Evolutionary conservation across 169 alveolate species (phyloP).

Genomic region (Plasmodium coatneyi): DNA sequence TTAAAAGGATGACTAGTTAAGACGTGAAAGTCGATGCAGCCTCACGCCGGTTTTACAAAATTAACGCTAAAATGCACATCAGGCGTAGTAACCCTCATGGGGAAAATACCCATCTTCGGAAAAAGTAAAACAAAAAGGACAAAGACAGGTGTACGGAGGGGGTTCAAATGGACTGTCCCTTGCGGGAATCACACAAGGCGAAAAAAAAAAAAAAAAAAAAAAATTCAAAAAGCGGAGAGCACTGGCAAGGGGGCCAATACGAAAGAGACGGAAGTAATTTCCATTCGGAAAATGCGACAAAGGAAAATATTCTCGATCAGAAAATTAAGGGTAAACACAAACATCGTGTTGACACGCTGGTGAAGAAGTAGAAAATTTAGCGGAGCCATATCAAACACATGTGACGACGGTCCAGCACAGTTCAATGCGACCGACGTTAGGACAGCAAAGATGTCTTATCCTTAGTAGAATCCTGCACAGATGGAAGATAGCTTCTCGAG

Average conservation of each 20-base stretch:
- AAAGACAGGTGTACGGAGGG: background rate
- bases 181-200: background rate
- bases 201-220: background rate
- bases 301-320: background rate
- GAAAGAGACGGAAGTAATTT: background rate
- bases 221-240: background rate
- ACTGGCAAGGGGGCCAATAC: background rate
- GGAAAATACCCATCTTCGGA: background rate
- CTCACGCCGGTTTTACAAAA: background rate
- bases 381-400: background rate
- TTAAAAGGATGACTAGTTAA: background rate
- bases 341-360: background rate
- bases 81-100: background rate
- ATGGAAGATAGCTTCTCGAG: background rate
- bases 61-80: background rate
- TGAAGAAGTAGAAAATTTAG: background rate
- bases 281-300: background rate
- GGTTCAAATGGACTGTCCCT: background rate
- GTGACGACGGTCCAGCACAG: background rate
- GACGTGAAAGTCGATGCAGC: background rate
- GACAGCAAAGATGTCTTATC: background rate
- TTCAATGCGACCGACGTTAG: background rate
- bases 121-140: background rate
- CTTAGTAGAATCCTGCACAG: background rate
- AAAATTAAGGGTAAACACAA: background rate